phyloP scores from a whole-genome alignment of 106 monocot species.

The Apostasia ramifera region DNA sequence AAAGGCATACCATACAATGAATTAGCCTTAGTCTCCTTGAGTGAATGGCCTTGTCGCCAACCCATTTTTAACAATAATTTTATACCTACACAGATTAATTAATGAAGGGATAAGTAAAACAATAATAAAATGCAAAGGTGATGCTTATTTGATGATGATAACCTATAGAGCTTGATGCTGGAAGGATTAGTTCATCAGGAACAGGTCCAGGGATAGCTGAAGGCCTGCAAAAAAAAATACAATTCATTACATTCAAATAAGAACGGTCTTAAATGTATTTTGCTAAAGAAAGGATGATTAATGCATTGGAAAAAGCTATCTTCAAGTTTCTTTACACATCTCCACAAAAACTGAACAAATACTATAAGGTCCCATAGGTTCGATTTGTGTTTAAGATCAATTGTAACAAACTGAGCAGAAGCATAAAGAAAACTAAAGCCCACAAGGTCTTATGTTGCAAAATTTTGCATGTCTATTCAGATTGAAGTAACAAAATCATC shows the following conservation, averaged over 20 bases:
- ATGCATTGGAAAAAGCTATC: background rate
- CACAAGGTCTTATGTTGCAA: too few relatives aligned
- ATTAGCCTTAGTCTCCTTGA: conserved; percentile 55
- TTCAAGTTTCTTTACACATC: too few relatives aligned
- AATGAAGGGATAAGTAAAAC: background rate
- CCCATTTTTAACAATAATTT: conserved; percentile 92
- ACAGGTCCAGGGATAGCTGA: conserved; percentile 93
- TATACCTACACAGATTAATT: conserved; percentile 37
- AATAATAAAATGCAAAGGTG: background rate
- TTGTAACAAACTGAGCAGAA: too few relatives aligned
- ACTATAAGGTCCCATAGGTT: too few relatives aligned
- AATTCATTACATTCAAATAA: background rate
- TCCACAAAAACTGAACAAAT: too few relatives aligned
- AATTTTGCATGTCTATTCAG: too few relatives aligned
- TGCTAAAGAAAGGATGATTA: background rate
- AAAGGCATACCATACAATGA: conserved; percentile 65
- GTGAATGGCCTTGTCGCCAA: conserved; percentile 86
- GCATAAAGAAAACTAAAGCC: too few relatives aligned
- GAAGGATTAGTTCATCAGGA: conserved; percentile 87
- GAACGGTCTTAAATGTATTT: background rate
- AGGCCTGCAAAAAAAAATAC: conserved; percentile 44
- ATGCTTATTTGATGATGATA: background rate
- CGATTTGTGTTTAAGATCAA: too few relatives aligned
- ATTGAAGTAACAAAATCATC: too few relatives aligned
- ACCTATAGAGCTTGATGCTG: conserved; percentile 87